These are phyloP conservation scores for Pelargonium nanum DNA, from an alignment of 345 rosid species.

Conservation along the genomic window DNA sequence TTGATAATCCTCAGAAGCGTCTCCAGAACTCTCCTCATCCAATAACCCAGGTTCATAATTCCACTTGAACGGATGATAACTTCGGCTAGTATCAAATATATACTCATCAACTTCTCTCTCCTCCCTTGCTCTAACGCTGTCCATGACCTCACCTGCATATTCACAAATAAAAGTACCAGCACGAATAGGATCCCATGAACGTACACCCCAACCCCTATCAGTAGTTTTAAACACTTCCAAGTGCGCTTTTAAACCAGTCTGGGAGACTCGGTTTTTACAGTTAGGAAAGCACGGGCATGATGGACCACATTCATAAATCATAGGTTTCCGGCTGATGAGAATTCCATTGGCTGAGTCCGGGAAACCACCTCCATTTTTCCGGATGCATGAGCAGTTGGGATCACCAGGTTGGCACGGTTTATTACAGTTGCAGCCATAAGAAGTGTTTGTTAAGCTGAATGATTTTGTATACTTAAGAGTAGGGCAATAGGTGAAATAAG, in stretches of 20 bases:
- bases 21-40: conserved; percentile 25
- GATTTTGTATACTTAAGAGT: conserved; percentile 40
- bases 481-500: conserved; percentile 52
- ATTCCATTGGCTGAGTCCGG: conserved; percentile 56
- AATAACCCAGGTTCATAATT: conserved; percentile 16
- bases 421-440: conserved; percentile 32
- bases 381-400: conserved; percentile 55
- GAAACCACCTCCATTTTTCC: conserved; percentile 56
- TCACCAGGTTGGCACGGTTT: conserved; percentile 56
- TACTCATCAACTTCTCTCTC: conserved; percentile 44
- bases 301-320: conserved; percentile 73
- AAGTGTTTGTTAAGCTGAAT: conserved; percentile 19
- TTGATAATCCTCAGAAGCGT: conserved; percentile 22
- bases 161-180: conserved; percentile 85
- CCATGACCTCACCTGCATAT: conserved; percentile 77
- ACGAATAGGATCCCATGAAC: conserved; percentile 86
- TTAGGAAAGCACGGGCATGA: conserved; percentile 57
- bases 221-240: conserved; percentile 76
- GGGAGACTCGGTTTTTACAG: conserved; percentile 68
- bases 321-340: conserved; percentile 48
- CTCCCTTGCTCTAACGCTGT: conserved; percentile 24
- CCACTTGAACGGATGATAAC: conserved; percentile 25
- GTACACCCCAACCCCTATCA: conserved; percentile 86
- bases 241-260: conserved; percentile 48
- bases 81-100: conserved; percentile 45